Conservation (phyloP, 1,139 yeast genomes). For the Scheffersomyces lignicola region DNA sequence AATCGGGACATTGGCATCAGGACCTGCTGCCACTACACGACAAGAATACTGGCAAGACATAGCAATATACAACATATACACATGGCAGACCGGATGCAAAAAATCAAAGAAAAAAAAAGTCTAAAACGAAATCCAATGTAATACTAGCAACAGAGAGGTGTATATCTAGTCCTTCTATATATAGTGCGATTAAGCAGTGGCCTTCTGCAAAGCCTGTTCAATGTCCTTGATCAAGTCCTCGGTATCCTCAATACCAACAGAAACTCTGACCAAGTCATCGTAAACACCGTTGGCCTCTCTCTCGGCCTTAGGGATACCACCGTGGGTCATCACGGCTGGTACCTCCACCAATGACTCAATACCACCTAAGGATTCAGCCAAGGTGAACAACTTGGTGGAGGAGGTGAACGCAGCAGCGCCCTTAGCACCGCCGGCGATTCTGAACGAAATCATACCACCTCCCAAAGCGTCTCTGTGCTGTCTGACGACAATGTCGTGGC, state of each 20-base stretch:
- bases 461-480: constrained; percentile 88
- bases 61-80: too few relatives aligned
- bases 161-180: background rate
- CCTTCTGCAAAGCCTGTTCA: constrained; percentile 59
- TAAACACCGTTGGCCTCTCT: constrained; percentile 81
- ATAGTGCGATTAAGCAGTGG: constrained; percentile 7
- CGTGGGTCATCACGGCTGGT: constrained; percentile 92
- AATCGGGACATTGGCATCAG: too few relatives aligned
- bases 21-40: too few relatives aligned
- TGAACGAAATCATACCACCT: constrained; percentile 90
- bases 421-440: constrained; percentile 78
- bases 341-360: constrained; percentile 85
- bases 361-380: constrained; percentile 91
- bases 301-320: constrained; percentile 80
- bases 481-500: constrained; percentile 60
- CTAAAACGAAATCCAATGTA: too few relatives aligned
- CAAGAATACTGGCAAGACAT: too few relatives aligned
- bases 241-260: constrained; percentile 85
- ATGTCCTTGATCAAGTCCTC: constrained; percentile 77
- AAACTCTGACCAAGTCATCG: constrained; percentile 79
- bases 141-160: too few relatives aligned
- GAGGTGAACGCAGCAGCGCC: constrained; percentile 78
- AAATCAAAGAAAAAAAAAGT: too few relatives aligned
- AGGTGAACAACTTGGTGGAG: constrained; percentile 71
- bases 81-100: too few relatives aligned